Conservation (phyloP, 1,284 basidiomycete species). For the Inonotus hispidus region DNA sequence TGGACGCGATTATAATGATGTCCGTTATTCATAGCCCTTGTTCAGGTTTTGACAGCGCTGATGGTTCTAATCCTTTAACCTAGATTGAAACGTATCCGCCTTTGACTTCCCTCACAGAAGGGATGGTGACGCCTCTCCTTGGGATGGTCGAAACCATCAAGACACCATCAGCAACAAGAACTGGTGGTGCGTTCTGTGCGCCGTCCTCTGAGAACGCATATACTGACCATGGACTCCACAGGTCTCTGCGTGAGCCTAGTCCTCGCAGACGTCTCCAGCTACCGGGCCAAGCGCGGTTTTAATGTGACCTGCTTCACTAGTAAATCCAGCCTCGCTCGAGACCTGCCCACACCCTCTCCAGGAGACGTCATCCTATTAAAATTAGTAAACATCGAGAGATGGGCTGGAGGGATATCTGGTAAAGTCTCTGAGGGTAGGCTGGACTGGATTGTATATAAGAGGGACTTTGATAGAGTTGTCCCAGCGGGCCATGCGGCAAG, state of each 20-base stretch:
- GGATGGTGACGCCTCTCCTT: background rate
- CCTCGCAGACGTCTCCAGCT: background rate
- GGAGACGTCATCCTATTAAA: slow-evolving; percentile 5
- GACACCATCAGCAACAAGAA: background rate
- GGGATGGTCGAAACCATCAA: background rate
- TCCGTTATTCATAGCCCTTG: background rate
- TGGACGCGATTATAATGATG: no score
- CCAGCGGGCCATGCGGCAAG: background rate
- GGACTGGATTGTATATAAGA: background rate
- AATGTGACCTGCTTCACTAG: background rate
- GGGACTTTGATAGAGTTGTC: background rate
- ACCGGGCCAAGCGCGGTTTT: background rate
- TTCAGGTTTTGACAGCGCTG: background rate
- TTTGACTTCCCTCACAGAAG: background rate
- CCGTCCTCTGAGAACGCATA: no score
- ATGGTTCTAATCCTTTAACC: background rate
- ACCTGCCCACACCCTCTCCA: background rate
- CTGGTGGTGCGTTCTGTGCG: background rate
- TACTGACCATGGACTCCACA: background rate
- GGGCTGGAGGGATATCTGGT: background rate
- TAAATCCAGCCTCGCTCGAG: background rate
- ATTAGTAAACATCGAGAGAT: background rate
- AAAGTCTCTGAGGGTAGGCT: background rate
- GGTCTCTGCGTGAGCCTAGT: background rate
- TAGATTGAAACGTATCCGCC: background rate